These are phyloP conservation scores for Myxozyma udenii DNA, from an alignment of 805 yeast species.

Conservation along the genomic window DNA sequence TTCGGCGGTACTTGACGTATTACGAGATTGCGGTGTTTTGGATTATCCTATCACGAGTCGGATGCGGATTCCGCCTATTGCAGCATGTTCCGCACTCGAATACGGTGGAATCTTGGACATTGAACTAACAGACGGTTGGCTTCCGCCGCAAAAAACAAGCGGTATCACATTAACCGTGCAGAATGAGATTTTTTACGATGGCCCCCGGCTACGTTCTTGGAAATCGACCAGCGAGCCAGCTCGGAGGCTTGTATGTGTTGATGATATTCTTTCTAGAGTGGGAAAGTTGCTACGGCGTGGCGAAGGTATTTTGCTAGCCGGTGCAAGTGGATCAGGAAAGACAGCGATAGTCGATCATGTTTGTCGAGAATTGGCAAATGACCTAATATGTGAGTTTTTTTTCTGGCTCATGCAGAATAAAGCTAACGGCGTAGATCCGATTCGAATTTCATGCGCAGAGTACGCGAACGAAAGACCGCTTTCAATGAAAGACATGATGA, in stretches of 20 bases:
- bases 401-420: not conserved
- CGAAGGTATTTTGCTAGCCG: constrained; percentile 62
- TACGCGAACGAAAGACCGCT: constrained; percentile 55
- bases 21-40: constrained; percentile 23
- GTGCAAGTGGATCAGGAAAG: constrained; percentile 82
- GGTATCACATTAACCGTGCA: constrained; percentile 21
- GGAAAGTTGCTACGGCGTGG: constrained; percentile 45
- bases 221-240: not conserved
- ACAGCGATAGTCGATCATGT: constrained; percentile 52
- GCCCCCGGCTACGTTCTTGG: not conserved
- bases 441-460: constrained; percentile 54
- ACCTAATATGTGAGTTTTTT: constrained; percentile 42
- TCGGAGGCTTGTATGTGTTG: constrained; percentile 54
- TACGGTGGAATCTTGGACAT: constrained; percentile 58
- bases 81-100: constrained; percentile 39
- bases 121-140: constrained; percentile 50
- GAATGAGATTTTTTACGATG: constrained; percentile 2
- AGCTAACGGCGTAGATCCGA: constrained; percentile 30
- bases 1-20: constrained; percentile 2
- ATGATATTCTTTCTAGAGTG: constrained; percentile 43
- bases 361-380: constrained; percentile 38
- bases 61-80: constrained; percentile 51
- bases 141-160: constrained; percentile 34
- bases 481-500: constrained; percentile 46
- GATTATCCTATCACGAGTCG: constrained; percentile 44